Conservation (phyloP, 1,284 basidiomycete genomes). For the Ustilago crameri region DNA sequence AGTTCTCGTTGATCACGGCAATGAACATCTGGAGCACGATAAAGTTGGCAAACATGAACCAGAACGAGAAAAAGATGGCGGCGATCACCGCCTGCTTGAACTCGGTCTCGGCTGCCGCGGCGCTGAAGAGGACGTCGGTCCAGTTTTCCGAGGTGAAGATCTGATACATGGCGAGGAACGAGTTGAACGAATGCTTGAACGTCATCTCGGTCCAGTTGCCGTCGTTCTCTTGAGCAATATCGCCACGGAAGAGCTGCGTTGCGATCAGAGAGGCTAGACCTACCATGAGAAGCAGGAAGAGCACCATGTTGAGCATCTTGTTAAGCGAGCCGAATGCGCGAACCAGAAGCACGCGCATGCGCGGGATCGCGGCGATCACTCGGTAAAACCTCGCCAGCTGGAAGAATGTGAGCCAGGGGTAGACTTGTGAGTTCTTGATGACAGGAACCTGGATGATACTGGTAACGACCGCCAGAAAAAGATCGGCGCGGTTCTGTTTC, state of each 20-base stretch:
- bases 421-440: slow-evolving; percentile 75
- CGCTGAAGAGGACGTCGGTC: slow-evolving; percentile 82
- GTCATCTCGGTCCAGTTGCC: slow-evolving; percentile 74
- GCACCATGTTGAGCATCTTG: slow-evolving; percentile 90
- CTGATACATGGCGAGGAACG: slow-evolving; percentile 87
- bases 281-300: slow-evolving; percentile 91
- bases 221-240: slow-evolving; percentile 71
- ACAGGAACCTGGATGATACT: slow-evolving; percentile 87
- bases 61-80: slow-evolving; percentile 81
- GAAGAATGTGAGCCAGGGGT: slow-evolving; percentile 92
- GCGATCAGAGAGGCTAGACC: slow-evolving; percentile 85
- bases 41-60: slow-evolving; percentile 94
- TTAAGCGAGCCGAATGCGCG: slow-evolving; percentile 92
- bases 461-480: slow-evolving; percentile 81
- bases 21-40: slow-evolving; percentile 98
- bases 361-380: slow-evolving; percentile 86
- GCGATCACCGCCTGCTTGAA: slow-evolving; percentile 81
- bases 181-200: slow-evolving; percentile 88
- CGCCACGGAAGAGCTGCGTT: slow-evolving; percentile 80
- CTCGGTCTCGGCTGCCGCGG: slow-evolving; percentile 75
- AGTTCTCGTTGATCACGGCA: slow-evolving; percentile 98
- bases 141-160: slow-evolving; percentile 96
- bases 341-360: slow-evolving; percentile 73
- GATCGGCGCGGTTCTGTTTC: slow-evolving; percentile 81
- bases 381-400: slow-evolving; percentile 91